These are phyloP conservation scores for Bothriochloa decipiens DNA, from an alignment of 176 grass and related monocot genomes.

Conservation along the genomic window DNA sequence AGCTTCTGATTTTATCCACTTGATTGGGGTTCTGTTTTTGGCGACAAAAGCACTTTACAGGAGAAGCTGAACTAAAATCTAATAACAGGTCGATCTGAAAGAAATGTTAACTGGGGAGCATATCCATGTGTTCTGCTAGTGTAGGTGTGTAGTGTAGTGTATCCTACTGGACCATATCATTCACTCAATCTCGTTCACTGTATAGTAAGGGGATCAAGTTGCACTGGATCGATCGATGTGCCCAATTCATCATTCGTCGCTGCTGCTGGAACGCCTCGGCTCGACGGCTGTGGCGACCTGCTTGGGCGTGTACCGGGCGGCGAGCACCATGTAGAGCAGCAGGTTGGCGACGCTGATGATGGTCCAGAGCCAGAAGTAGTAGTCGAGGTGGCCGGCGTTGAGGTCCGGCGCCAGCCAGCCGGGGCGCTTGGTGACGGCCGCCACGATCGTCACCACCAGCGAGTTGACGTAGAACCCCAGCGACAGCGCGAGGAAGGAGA, in stretches of 20 bases:
- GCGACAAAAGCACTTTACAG: not conserved
- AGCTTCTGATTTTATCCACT: not conserved
- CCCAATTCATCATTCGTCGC: not conserved
- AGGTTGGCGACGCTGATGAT: conserved; percentile 45
- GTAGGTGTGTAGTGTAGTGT: not conserved
- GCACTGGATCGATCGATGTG: not conserved
- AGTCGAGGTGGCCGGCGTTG: conserved; percentile 58
- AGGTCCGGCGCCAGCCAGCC: conserved; percentile 59
- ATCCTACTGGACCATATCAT: not conserved
- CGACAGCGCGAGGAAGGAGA: conserved; percentile 73
- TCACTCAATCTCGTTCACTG: not conserved
- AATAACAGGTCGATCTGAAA: not conserved
- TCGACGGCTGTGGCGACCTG: conserved; percentile 36
- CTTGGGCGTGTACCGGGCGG: conserved; percentile 53
- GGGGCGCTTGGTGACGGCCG: conserved; percentile 29
- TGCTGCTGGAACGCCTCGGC: not conserved
- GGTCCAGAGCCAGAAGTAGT: conserved; percentile 63
- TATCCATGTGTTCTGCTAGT: not conserved
- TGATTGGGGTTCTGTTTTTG: not conserved
- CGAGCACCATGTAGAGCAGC: conserved; percentile 45
- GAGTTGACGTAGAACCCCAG: conserved; percentile 76
- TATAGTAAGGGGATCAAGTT: not conserved
- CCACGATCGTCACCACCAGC: conserved; percentile 60
- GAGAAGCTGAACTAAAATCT: not conserved
- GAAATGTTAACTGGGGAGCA: not conserved